phyloP scores from a whole-genome alignment of 208 protist genomes.

The Wallacemonas rigidus region DNA sequence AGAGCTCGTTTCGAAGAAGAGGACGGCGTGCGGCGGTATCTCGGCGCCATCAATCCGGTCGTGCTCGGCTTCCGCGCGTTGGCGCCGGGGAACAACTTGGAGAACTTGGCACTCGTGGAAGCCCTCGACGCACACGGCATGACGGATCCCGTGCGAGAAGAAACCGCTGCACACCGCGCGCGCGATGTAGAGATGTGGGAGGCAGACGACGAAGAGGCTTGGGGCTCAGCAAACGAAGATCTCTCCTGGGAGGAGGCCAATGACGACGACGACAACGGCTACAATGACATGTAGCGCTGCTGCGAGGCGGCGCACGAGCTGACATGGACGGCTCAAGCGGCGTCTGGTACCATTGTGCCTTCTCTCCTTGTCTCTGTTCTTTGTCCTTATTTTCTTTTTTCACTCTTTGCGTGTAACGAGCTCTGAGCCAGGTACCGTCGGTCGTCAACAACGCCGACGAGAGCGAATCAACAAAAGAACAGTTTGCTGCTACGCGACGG shows the following conservation, averaged over 20 bases:
- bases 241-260: not conserved
- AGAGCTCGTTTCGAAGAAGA: slow-evolving; percentile 27
- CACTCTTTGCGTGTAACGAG: too few relatives aligned
- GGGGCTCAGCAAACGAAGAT: slow-evolving; percentile 2
- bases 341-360: not conserved
- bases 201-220: slow-evolving; percentile 8
- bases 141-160: slow-evolving; percentile 29
- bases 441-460: too few relatives aligned
- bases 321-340: too few relatives aligned
- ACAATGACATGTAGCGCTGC: not conserved
- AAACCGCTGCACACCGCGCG: slow-evolving; percentile 2
- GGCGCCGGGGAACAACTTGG: slow-evolving; percentile 26
- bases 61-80: slow-evolving; percentile 31
- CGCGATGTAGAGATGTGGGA: slow-evolving; percentile 25
- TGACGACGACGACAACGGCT: not conserved
- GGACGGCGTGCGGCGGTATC: slow-evolving; percentile 7
- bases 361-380: not conserved
- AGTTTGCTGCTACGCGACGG: too few relatives aligned
- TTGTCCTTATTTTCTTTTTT: not conserved
- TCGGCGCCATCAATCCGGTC: slow-evolving; percentile 19
- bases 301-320: not conserved
- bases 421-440: too few relatives aligned
- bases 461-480: too few relatives aligned
- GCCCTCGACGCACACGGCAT: slow-evolving; percentile 27
- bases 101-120: slow-evolving; percentile 29